Conservation (phyloP, 2,329 filamentous ascomycete species). For the Graphilbum ipis-grandicollis region DNA sequence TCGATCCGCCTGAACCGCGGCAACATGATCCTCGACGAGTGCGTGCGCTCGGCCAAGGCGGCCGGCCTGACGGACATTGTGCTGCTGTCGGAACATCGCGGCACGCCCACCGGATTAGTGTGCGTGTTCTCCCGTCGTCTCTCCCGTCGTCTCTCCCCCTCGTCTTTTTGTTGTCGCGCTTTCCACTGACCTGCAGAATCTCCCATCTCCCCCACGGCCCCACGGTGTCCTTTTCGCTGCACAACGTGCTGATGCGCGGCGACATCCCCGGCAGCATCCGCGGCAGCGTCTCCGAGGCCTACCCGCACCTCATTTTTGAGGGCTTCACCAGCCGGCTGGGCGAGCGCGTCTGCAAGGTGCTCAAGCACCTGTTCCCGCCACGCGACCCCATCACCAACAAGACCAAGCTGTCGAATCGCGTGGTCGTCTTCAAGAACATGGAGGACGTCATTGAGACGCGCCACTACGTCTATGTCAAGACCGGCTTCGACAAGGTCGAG, state of each 20-base stretch:
- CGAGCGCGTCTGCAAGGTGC: conserved; percentile 66
- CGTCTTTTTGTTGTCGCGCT: neutral
- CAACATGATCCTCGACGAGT: conserved; percentile 71
- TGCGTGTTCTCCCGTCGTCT: conserved; percentile 1
- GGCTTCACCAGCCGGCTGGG: conserved; percentile 74
- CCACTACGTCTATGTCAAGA: conserved; percentile 67
- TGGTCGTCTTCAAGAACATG: conserved; percentile 89
- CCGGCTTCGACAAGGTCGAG: conserved; percentile 77
- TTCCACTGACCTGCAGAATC: conserved; percentile 43
- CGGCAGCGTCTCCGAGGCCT: conserved; percentile 81
- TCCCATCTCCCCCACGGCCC: conserved; percentile 81
- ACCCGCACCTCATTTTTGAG: conserved; percentile 91
- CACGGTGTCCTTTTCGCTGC: conserved; percentile 67
- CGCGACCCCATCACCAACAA: conserved; percentile 56
- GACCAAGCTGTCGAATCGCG: conserved; percentile 65
- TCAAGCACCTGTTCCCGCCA: conserved; percentile 90
- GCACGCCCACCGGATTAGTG: conserved; percentile 66
- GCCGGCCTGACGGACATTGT: conserved; percentile 73
- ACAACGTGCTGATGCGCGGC: conserved; percentile 78
- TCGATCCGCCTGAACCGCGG: conserved; percentile 80
- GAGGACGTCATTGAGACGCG: conserved; percentile 88
- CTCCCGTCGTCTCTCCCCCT: no score
- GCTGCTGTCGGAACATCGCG: conserved; percentile 80
- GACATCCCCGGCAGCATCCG: conserved; percentile 80
- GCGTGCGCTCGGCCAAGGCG: conserved; percentile 66